Conservation (phyloP, 1,284 basidiomycete species). For the Mycosarcoma maydis region DNA sequence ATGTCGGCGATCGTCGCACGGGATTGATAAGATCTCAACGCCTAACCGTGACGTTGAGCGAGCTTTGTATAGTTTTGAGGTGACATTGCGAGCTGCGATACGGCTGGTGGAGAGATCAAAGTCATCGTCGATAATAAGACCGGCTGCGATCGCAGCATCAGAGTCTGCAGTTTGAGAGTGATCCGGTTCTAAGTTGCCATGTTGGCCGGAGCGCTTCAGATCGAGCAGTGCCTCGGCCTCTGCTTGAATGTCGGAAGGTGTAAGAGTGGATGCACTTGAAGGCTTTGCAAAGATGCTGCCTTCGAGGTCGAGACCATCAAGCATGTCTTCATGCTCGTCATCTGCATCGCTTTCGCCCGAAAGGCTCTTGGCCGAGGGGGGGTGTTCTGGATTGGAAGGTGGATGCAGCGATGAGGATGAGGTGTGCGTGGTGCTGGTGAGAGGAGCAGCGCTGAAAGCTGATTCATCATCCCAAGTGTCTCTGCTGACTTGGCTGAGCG, state of each 20-base stretch:
- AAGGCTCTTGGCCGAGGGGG: conserved; percentile 20
- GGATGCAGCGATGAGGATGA: conserved; percentile 26
- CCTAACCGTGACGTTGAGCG: background rate
- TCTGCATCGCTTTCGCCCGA: conserved; percentile 51
- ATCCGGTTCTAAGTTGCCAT: background rate
- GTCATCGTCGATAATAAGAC: conserved; percentile 58
- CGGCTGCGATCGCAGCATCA: conserved; percentile 49
- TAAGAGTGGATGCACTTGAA: background rate
- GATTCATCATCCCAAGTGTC: conserved; percentile 42
- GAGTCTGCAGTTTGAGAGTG: conserved; percentile 17
- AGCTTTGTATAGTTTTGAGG: conserved; percentile 4
- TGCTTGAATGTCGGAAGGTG: conserved; percentile 15
- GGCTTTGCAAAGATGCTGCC: conserved; percentile 45
- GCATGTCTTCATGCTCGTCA: conserved; percentile 52
- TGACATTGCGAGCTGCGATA: conserved; percentile 24
- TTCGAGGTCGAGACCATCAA: conserved; percentile 48
- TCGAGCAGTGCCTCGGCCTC: conserved; percentile 52
- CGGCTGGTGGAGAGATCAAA: conserved; percentile 55
- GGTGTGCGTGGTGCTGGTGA: conserved; percentile 10
- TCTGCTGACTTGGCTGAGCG: conserved; percentile 33
- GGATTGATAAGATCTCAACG: background rate
- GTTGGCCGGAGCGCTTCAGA: conserved; percentile 28
- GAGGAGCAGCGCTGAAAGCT: conserved; percentile 5
- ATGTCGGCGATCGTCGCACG: conserved; percentile 9
- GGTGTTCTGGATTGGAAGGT: conserved; percentile 7